Evolutionary conservation across 306 rosid genomes (phyloP).

Genomic region (Begonia masoniana): DNA sequence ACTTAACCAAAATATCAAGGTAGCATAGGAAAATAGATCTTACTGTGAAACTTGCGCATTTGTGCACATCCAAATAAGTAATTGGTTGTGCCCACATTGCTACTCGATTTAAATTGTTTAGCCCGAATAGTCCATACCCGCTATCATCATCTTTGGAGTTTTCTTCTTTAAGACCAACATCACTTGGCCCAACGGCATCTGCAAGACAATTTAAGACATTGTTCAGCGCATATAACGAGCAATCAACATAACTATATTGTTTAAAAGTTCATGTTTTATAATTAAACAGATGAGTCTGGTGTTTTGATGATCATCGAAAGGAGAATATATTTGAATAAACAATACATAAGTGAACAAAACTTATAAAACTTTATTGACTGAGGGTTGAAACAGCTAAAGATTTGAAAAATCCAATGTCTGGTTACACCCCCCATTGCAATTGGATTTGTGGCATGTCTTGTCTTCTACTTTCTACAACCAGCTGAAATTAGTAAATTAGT

Average conservation of each 20-base stretch:
- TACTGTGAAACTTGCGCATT: slow-evolving; percentile 66
- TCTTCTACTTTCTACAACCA: no score
- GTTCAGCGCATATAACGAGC: not conserved
- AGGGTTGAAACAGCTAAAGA: no score
- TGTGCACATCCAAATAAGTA: slow-evolving; percentile 57
- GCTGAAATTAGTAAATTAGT: no score
- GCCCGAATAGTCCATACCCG: slow-evolving; percentile 66
- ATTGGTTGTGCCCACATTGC: slow-evolving; percentile 91
- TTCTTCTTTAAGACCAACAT: slow-evolving; percentile 76
- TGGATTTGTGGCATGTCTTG: no score
- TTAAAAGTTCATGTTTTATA: not conserved
- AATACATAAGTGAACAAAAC: not conserved
- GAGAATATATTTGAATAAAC: no score
- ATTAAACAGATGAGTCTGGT: not conserved
- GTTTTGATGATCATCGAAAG: not conserved
- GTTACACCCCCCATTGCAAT: no score
- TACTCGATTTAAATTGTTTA: slow-evolving; percentile 36
- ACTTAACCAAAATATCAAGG: not conserved
- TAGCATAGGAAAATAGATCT: slow-evolving; percentile 10
- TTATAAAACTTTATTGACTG: not conserved
- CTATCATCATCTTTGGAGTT: slow-evolving; percentile 49
- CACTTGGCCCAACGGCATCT: slow-evolving; percentile 54
- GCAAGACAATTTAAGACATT: slow-evolving; percentile 1
- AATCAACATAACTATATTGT: not conserved
- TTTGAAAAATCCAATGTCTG: no score